Evolutionary conservation across 2,329 filamentous ascomycete genomes (phyloP), one percentile per base, ranked within the genome.

Genomic region (Ilyonectria sp.): DNA sequence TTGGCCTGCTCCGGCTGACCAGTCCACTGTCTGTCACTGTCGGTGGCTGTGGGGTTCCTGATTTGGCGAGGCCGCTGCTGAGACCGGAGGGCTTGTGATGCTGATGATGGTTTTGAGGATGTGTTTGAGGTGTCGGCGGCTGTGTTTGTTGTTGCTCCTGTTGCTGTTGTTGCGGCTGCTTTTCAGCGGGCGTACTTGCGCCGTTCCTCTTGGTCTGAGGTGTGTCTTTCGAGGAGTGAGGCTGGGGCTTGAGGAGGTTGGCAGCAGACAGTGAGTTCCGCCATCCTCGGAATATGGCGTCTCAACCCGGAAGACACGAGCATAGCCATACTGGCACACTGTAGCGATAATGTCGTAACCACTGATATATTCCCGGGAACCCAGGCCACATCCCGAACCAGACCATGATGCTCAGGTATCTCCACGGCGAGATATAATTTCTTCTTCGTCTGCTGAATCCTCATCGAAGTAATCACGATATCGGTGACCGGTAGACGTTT

Each of bases 321-420:
- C 90, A 73, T 90, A 91, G 4, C 96, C 95, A 78, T 98, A 96
- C 80, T 97, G 96, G 78, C 94, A 95, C 2, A 94, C 95, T 8
- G 95, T 97, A 4, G 95, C 96, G 74, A 98, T 88, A 63, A 95
- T 88, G 79, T 99, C 96, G 79, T 94, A 95, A 1, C 95, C 95
- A 43, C 95, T 86, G 74, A 96, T 94, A 33, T 33, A 71, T 94
- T 97, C n/a, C 94, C 95, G 52, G 94, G 93, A 1, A 95, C 94
- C 95, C 96, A 99, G 2, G 94, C 92, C 1, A 98, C 89, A 79
- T 98, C 94, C 56, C 95, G 87, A 10, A 97, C 93, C 43, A 98
- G 86, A 1, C 91, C 91, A 10, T 89, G 86, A 74, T 97, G 93
- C 3, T 90, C 90, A 35, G 86, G 85, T 15, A 98, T 84, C 77